These are phyloP conservation scores for Heliocybe sulcata DNA, from an alignment of 1,284 basidiomycete genomes.

Conservation along the genomic window DNA sequence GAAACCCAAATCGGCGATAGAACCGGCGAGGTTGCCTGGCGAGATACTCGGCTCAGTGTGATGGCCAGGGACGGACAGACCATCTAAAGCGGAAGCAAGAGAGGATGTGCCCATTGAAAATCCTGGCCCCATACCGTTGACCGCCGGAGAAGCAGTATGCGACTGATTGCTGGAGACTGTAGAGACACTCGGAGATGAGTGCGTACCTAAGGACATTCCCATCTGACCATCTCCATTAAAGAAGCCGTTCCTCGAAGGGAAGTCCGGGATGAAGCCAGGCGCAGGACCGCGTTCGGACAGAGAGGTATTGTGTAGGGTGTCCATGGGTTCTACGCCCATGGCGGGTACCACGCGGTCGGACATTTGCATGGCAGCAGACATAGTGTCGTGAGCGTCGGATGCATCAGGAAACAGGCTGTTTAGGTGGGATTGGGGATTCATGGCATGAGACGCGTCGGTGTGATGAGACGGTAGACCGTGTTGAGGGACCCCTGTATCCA, in stretches of 20 bases:
- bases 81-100: slow-evolving; percentile 26
- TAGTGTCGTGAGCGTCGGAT: background rate
- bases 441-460: background rate
- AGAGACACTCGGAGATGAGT: slow-evolving; percentile 33
- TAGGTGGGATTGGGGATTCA: background rate
- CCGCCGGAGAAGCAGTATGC: slow-evolving; percentile 33
- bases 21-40: slow-evolving; percentile 20
- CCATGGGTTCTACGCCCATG: background rate
- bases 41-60: slow-evolving; percentile 30
- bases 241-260: slow-evolving; percentile 22
- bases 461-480: background rate
- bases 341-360: background rate
- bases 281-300: slow-evolving; percentile 15
- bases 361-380: background rate
- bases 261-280: slow-evolving; percentile 30
- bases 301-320: background rate
- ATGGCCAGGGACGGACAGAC: slow-evolving; percentile 15
- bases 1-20: slow-evolving; percentile 23
- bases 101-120: slow-evolving; percentile 25
- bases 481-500: background rate
- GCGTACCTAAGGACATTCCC: slow-evolving; percentile 19
- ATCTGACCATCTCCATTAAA: slow-evolving; percentile 17
- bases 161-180: slow-evolving; percentile 31
- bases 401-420: background rate
- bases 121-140: slow-evolving; percentile 22